Base-by-base conservation (phyloP, 2,329 filamentous ascomycete species). In the Mycosphaerella arachidis region DNA sequence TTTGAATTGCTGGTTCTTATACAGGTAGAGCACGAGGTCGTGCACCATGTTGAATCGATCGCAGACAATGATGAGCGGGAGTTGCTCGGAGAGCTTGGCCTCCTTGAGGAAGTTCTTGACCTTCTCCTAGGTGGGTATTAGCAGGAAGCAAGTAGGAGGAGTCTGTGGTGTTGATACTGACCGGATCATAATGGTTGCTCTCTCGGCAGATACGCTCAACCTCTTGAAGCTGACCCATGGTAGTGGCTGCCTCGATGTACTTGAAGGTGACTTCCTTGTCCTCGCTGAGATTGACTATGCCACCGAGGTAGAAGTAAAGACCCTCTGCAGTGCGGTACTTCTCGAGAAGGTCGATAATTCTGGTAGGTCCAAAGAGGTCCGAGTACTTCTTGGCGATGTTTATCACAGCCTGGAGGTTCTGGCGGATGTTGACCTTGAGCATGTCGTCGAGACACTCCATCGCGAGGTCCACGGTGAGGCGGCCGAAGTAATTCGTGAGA, bases 41-140 rank as follows among this genome's bases (percentile, higher is more conserved):
- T 99, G 94, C 46, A 97, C 91, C 72, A 99, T 96, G 80, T 97
- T 96, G 84, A 95, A 97, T n/a, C 93, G 91, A 74, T 99, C 94
- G 78, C 95, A 99, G 60, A 99, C 92, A 69, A 97, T 97, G 78
- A 99, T 99, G 57, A 99, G 81, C 48, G 94, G 94, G 48, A 99
- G 83, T 78, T 97, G 93, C 76, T 99, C 94, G 1, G 88, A 87
- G 48, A 99, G 82, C 67, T 88, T 89, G 57, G 94, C 93, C 75
- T 99, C 95, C 80, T 99, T 99, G 63, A 99, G 81, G 85, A 97
- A 99, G 81, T 99, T 99, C 83, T 97, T 97, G 59, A 97, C 91
- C 82, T 96, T 96, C 77, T 97, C 92, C 0, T 97, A 93, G 78
- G 92, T 93, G 72, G 84, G 83, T 29, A 74, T 89, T 68, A 59